Base-by-base conservation (phyloP, 2,329 filamentous ascomycete genomes). In the Paraphaeosphaeria sporulosa region DNA sequence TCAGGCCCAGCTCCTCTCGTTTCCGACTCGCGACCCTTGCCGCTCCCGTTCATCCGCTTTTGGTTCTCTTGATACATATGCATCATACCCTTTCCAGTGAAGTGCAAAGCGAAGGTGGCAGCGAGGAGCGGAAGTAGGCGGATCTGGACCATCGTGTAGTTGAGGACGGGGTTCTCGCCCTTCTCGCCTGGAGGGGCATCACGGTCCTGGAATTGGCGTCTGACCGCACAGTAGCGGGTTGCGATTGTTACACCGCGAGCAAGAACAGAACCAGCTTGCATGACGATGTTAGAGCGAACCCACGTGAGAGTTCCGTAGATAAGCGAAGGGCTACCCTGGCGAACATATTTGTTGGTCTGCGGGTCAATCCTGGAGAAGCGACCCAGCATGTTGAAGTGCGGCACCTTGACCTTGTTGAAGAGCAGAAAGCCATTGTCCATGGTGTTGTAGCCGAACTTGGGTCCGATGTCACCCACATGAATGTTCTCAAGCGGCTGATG, bases 91-190 rank as follows among this genome's bases (percentile, higher is more conserved):
- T 89, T 87, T 34, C 91, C 90, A 21, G 91, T 93, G 72, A 93
- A 93, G 76, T 92, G 90, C 13, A 93, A 82, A n/a, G 91, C 90
- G 65, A 90, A 93, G 1, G 89, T 90, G 1, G 90, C 85, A 0
- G 90, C 90, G 9, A 94, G 81, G 3, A 93, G 82, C 1, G 91
- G 90, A 23, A 93, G 80, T 2, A 93, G 81, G 50, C 91, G 86
- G 70, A 90, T 86, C 74, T 93, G 90, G 8, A 93, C 90, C 87
- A 92, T 93, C 63, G 90, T 91, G 78, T 93, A 93, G 81, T 93
- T 90, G 30, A 93, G 81, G 1, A 93, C 91, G 68, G 90, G 89
- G 73, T 88, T 92, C 80, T 93, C 91, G 5, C 85, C 86, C 25
- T 80, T 75, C 62, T 84, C 81, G 42, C 80, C 81, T 40, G 84